These are phyloP conservation scores for Leishmania tarentolae DNA, from an alignment of 208 protist species.

Conservation along the genomic window DNA sequence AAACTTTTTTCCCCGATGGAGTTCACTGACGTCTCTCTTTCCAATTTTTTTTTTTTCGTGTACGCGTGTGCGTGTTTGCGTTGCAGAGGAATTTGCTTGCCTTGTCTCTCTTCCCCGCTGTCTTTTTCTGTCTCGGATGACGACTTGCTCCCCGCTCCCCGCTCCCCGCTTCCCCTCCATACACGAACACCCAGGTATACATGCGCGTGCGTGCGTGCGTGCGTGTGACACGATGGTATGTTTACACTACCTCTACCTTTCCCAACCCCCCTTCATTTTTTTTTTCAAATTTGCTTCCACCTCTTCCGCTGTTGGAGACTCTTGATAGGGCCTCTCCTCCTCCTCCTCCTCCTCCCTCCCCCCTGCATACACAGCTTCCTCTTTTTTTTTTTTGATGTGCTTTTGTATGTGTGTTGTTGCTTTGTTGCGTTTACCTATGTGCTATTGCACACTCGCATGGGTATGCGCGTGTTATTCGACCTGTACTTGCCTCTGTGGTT, in stretches of 20 bases:
- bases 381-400: background rate
- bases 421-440: background rate
- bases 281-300: background rate
- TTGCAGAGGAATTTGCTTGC: background rate
- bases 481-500: background rate
- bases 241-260: background rate
- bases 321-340: background rate
- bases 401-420: background rate
- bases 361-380: background rate
- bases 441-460: background rate
- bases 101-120: background rate
- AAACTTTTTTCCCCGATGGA: background rate
- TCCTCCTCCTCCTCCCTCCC: too few relatives aligned
- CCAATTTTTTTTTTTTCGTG: background rate
- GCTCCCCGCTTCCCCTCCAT: background rate
- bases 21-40: background rate
- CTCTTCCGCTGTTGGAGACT: background rate
- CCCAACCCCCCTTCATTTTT: background rate
- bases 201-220: background rate
- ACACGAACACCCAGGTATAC: background rate
- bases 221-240: background rate
- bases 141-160: background rate
- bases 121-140: slow-evolving; percentile 11
- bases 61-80: background rate
- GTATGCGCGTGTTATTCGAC: background rate